Evolutionary conservation across 1,284 basidiomycete species (phyloP).

Genomic region (Xerocomus minutiporus): DNA sequence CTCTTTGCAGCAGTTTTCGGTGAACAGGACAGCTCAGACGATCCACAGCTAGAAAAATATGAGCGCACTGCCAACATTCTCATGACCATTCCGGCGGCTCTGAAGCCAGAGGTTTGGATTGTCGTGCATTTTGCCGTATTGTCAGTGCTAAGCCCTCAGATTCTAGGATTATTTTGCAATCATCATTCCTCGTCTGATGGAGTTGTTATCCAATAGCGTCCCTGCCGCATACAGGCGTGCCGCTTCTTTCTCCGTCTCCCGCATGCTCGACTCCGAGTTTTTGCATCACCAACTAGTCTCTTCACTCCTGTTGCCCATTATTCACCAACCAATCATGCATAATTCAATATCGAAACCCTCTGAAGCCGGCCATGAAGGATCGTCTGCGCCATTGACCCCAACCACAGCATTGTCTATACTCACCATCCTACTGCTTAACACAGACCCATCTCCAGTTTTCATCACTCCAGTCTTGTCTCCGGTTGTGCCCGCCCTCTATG

Average conservation of each 20-base stretch:
- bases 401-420: conserved; percentile 45
- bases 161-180: conserved; percentile 56
- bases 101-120: conserved; percentile 47
- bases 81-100: conserved; percentile 50
- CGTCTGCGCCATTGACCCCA: conserved; percentile 19
- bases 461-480: conserved; percentile 64
- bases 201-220: conserved; percentile 40
- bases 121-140: neutral
- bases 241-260: conserved; percentile 64
- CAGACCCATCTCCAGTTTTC: conserved; percentile 71
- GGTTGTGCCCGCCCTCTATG: conserved; percentile 63
- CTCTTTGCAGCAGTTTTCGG: conserved; percentile 65
- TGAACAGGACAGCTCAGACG: conserved; percentile 47
- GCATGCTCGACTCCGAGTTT: conserved; percentile 46
- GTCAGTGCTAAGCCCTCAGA: neutral
- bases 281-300: conserved; percentile 34
- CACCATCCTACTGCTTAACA: conserved; percentile 60
- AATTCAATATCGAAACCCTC: conserved; percentile 4
- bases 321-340: conserved; percentile 44
- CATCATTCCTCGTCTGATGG: conserved; percentile 53
- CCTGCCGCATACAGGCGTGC: conserved; percentile 53
- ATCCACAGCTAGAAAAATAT: conserved; percentile 57
- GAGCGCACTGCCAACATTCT: conserved; percentile 61
- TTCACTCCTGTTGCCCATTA: conserved; percentile 37
- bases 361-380: conserved; percentile 4